Percentiles rank a stretch among this genome's conserved stretches.
These are phyloP conservation scores for Epichloe scottii DNA, from an alignment of 2,329 filamentous ascomycete species.

Conservation along the genomic window DNA sequence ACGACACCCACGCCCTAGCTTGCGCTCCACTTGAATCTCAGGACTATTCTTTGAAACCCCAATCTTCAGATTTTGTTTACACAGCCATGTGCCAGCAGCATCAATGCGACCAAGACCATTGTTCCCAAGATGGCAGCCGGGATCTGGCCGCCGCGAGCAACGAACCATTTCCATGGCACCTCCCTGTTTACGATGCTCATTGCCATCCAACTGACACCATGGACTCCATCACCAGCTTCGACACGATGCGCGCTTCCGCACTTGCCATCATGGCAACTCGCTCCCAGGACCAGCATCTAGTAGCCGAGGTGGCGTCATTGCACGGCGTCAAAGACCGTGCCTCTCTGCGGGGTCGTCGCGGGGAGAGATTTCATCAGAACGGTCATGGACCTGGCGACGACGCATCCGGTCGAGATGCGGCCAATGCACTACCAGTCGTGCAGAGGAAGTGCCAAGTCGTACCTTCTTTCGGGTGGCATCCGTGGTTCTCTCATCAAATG, in stretches of 20 bases:
- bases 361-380: background rate
- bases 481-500: conserved; percentile 73
- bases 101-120: background rate
- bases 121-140: background rate
- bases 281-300: conserved; percentile 61
- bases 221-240: conserved; percentile 43
- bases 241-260: conserved; percentile 50
- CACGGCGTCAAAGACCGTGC: conserved; percentile 30
- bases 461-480: conserved; percentile 77
- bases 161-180: conserved; percentile 50
- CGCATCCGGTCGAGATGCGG: background rate
- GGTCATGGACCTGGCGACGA: background rate
- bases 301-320: conserved; percentile 46
- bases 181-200: conserved; percentile 65
- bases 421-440: background rate
- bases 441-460: conserved; percentile 24
- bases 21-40: background rate
- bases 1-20: background rate
- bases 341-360: background rate
- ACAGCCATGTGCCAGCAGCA: conserved; percentile 4
- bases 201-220: conserved; percentile 77
- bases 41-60: background rate
- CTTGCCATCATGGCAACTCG: conserved; percentile 70
- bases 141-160: background rate
- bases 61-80: background rate